Percentiles rank a stretch among this genome's conserved stretches.
phyloP scores from a whole-genome alignment of 2,329 filamentous ascomycete species.

The Parastagonospora avenae region DNA sequence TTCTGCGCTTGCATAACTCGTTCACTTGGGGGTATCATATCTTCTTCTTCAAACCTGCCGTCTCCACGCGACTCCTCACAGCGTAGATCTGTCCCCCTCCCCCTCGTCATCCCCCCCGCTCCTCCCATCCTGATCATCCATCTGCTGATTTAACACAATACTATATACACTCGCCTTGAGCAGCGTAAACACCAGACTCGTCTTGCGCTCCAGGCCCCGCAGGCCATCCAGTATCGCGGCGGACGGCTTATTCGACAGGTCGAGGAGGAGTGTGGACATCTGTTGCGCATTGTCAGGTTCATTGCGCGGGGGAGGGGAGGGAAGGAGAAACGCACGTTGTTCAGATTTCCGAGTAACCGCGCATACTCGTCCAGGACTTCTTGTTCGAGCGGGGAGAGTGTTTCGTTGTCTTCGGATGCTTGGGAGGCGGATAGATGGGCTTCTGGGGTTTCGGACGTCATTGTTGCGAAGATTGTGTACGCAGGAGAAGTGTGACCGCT shows the following conservation, averaged over 20 bases:
- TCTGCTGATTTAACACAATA: slow-evolving; percentile 96
- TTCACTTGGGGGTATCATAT: slow-evolving; percentile 23
- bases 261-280: slow-evolving; percentile 65
- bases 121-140: slow-evolving; percentile 30
- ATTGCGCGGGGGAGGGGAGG: slow-evolving; percentile 16
- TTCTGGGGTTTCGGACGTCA: slow-evolving; percentile 20
- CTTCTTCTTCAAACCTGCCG: slow-evolving; percentile 4
- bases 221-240: slow-evolving; percentile 85
- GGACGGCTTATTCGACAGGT: slow-evolving; percentile 65
- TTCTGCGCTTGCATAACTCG: not conserved
- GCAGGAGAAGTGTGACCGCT: not conserved
- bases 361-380: slow-evolving; percentile 96
- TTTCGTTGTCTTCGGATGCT: slow-evolving; percentile 28
- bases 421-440: slow-evolving; percentile 23
- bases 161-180: slow-evolving; percentile 98
- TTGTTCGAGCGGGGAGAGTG: slow-evolving; percentile 79
- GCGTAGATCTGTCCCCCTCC: slow-evolving; percentile 24
- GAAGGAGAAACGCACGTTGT: slow-evolving; percentile 65
- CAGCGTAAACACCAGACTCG: slow-evolving; percentile 90
- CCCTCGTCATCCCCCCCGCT: slow-evolving; percentile 29
- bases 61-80: slow-evolving; percentile 5
- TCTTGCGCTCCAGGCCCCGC: slow-evolving; percentile 89
- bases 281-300: slow-evolving; percentile 45
- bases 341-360: slow-evolving; percentile 85
- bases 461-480: slow-evolving; percentile 2